phyloP scores from a whole-genome alignment of 1,284 basidiomycete species.

The Puccinia horiana region DNA sequence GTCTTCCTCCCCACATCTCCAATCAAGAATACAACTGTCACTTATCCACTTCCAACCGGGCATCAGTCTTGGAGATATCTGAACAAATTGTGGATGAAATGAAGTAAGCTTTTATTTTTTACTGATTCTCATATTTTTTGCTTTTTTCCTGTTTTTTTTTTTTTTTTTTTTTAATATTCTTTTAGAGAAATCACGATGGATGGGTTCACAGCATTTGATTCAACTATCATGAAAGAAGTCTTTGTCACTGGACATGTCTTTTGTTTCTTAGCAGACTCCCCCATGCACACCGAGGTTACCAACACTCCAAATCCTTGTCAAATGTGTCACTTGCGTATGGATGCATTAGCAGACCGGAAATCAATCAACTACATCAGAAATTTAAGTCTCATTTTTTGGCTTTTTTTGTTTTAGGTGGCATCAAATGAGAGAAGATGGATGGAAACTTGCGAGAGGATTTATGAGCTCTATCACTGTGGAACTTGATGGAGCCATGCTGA shows the following conservation, averaged over 20 bases:
- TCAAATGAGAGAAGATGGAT: not conserved
- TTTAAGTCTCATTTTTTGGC: not conserved
- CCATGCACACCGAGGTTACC: too few species aligned
- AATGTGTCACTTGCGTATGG: not conserved
- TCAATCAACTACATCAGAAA: not conserved
- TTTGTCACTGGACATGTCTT: not conserved
- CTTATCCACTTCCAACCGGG: too few species aligned
- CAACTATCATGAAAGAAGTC: not conserved
- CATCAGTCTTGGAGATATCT: too few species aligned
- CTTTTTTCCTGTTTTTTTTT: not conserved
- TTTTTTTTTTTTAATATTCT: not conserved
- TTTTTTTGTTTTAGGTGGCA: not conserved
- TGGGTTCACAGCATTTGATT: slow-evolving; percentile 17
- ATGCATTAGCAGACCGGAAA: not conserved
- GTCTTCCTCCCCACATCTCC: too few species aligned
- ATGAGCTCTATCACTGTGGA: not conserved
- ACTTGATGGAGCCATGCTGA: not conserved
- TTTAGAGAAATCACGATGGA: not conserved
- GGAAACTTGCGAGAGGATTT: not conserved
- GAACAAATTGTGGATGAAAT: too few species aligned
- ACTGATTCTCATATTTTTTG: not conserved
- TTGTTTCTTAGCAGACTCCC: not conserved
- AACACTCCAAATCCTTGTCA: slow-evolving; percentile 20
- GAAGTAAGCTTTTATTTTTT: slow-evolving; percentile 18
- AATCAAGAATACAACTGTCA: too few species aligned